Percentiles rank a stretch among this genome's conserved stretches.
These are phyloP conservation scores for Xylona heveae DNA, from an alignment of 495 filamentous ascomycete species.

Conservation along the genomic window DNA sequence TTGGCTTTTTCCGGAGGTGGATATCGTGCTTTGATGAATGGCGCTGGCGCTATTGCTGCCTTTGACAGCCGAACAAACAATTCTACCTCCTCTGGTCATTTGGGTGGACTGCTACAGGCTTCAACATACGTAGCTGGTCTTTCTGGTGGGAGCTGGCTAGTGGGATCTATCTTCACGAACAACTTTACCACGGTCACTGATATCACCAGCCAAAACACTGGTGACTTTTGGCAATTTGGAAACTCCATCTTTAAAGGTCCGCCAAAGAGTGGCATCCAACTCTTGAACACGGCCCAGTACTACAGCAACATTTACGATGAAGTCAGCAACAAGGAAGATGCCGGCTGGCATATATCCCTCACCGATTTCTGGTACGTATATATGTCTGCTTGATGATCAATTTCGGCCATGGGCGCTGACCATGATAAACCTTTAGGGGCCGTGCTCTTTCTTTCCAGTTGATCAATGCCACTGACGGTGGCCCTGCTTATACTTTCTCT, in stretches of 20 bases:
- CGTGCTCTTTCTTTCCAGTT: constrained; percentile 70
- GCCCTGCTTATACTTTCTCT: constrained; percentile 65
- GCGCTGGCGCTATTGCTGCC: constrained; percentile 69
- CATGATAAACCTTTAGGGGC: constrained; percentile 16
- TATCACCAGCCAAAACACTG: constrained; percentile 33
- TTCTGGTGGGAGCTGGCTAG: constrained; percentile 74
- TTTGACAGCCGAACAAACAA: constrained; percentile 59
- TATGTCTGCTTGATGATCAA: background rate
- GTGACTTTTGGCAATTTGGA: constrained; percentile 51
- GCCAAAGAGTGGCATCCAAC: constrained; percentile 4
- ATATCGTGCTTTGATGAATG: constrained; percentile 73
- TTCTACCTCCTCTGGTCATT: constrained; percentile 39
- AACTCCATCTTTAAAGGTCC: constrained; percentile 44
- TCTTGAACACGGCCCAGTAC: constrained; percentile 32
- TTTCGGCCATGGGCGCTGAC: background rate
- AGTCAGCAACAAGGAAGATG: constrained; percentile 42
- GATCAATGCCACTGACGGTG: constrained; percentile 56
- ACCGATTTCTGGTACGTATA: constrained; percentile 61
- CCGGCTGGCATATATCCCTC: constrained; percentile 53
- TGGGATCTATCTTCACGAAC: constrained; percentile 70
- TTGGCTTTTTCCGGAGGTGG: constrained; percentile 43
- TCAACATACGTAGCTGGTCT: constrained; percentile 71
- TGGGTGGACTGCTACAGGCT: constrained; percentile 72
- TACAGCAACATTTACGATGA: constrained; percentile 39
- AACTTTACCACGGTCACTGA: constrained; percentile 61